These are phyloP conservation scores for Podospora sp. DNA, from an alignment of 495 filamentous ascomycete species.

Conservation along the genomic window DNA sequence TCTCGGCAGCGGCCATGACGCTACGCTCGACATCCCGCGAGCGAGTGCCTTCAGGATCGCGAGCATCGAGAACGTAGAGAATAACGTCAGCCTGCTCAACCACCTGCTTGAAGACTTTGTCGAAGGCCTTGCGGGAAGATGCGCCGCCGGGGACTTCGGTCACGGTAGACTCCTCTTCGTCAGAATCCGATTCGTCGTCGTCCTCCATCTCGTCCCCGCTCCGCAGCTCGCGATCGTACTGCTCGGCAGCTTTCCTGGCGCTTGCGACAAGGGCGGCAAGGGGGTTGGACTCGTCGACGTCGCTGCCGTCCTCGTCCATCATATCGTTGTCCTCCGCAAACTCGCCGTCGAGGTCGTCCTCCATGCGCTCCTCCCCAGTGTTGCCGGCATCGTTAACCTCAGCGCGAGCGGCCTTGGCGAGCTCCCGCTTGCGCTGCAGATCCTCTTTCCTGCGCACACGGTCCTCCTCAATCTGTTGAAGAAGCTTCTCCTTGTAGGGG, in stretches of 20 bases:
- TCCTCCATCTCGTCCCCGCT: conserved; percentile 61
- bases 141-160: conserved; percentile 53
- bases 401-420: conserved; percentile 65
- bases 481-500: conserved; percentile 93
- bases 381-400: conserved; percentile 32
- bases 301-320: conserved; percentile 50
- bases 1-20: conserved; percentile 80
- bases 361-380: conserved; percentile 29
- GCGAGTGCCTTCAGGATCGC: conserved; percentile 88
- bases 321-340: conserved; percentile 29
- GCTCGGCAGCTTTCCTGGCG: conserved; percentile 77
- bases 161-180: conserved; percentile 49
- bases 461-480: conserved; percentile 91
- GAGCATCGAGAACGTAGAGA: conserved; percentile 91
- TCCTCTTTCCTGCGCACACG: conserved; percentile 81
- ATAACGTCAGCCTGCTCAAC: conserved; percentile 86
- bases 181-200: conserved; percentile 61
- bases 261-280: conserved; percentile 95
- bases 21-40: conserved; percentile 88
- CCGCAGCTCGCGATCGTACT: conserved; percentile 70
- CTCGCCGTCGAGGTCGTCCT: conserved; percentile 41
- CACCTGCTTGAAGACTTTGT: conserved; percentile 97
- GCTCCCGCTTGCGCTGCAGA: conserved; percentile 64
- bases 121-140: conserved; percentile 78
- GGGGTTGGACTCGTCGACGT: conserved; percentile 66